phyloP scores from a whole-genome alignment of 345 rosid genomes.

The Stellera chamaejasme region DNA sequence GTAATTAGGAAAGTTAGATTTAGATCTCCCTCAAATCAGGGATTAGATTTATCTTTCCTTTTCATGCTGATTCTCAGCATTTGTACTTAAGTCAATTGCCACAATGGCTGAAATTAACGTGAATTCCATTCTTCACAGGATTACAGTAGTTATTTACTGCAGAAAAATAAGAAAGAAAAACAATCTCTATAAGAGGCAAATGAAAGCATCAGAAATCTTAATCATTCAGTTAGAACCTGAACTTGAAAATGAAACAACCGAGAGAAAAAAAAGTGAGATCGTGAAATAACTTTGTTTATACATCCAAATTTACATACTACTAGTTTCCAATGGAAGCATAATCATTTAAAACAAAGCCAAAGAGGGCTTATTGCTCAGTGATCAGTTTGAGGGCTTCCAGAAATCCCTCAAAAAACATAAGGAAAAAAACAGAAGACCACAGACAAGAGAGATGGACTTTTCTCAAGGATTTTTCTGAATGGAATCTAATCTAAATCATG shows the following conservation, averaged over 20 bases:
- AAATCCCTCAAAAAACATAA: not conserved
- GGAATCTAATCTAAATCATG: too few species aligned
- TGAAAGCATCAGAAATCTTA: too few species aligned
- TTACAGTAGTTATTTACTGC: not conserved
- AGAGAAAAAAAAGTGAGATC: conserved; percentile 7
- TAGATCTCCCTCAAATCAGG: too few species aligned
- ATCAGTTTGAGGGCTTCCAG: not conserved
- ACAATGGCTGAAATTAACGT: too few species aligned
- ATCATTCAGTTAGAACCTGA: too few species aligned
- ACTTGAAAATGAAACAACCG: too few species aligned
- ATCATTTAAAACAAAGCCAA: not conserved
- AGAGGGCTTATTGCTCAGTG: not conserved
- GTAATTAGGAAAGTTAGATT: too few species aligned
- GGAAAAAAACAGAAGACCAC: not conserved
- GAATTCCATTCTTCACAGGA: not conserved
- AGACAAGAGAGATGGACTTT: not conserved
- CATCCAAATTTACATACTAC: not conserved
- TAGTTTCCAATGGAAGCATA: too few species aligned
- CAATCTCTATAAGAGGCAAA: not conserved
- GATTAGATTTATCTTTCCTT: too few species aligned
- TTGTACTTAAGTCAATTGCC: too few species aligned
- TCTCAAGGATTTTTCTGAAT: too few species aligned
- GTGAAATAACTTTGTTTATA: not conserved
- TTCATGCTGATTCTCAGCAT: too few species aligned
- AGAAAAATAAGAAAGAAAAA: not conserved